Base-by-base conservation (phyloP, 192 early-diverging fungal genomes). In the Coemansia sp. region DNA sequence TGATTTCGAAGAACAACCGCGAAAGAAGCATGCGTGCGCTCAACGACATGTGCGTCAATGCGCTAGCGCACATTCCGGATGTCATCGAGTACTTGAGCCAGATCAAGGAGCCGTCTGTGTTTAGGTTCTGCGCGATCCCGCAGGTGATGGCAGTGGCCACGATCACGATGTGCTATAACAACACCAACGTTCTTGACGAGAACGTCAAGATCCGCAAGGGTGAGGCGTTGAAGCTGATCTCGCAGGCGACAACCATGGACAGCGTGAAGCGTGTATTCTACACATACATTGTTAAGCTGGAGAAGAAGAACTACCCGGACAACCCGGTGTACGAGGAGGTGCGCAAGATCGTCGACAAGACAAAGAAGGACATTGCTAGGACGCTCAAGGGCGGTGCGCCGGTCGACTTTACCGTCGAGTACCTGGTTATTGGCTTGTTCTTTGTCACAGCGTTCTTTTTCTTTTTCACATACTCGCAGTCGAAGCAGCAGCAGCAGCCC, bases 101-200 rank as follows among this genome's bases (percentile, higher is more conserved):
- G 50, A 82, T 99, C 52, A 67, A 81, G 50, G 89, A 98, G 58
- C 88, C 85, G 23, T 86, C 87, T 2, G 87, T 94, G 40, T 94
- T 98, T 74, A 88, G 87, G 64, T 98, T 98, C 72, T 93, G 92
- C 67, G 97, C 97, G 14, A 99, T 99, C 59, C 97, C 97, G n/a
- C 96, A 99, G 84, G 89, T 97, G 17, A 98, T 98, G 97, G 97
- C 97, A 13, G 92, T 99, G 66, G 89, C 97, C 27, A 91, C 95
- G 2, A 73, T 99, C 19, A 82, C 86, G 25, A 59, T 92, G 52
- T 89, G 95, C 53, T 96, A 91, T 73, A 92, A 94, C 79, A 96
- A 96, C 75, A 72, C 86, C 42, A 73, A 81, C 34, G 75, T 98
- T 15, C 97, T 92, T 63, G 84, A 86, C 3, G 81, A 75, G 50